Conservation (phyloP, 2,329 filamentous ascomycete species). For the Balansia obtecta region DNA sequence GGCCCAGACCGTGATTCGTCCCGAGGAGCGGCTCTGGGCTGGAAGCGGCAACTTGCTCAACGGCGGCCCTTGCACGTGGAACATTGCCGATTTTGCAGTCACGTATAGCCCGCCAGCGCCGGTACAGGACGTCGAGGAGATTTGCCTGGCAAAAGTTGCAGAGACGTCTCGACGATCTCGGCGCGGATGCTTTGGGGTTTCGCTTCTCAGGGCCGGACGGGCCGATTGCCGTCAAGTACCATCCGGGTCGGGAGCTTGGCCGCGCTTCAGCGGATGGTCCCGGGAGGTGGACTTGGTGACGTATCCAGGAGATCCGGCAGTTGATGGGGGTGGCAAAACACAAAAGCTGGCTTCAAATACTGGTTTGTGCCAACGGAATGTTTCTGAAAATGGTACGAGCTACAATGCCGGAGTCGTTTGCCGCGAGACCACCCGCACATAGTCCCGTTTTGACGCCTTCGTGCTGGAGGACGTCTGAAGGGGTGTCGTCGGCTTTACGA, state of each 20-base stretch:
- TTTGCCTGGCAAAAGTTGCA: slow-evolving; percentile 12
- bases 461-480: slow-evolving; percentile 21
- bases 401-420: slow-evolving; percentile 22
- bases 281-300: slow-evolving; percentile 16
- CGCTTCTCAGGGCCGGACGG: slow-evolving; percentile 11
- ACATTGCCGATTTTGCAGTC: slow-evolving; percentile 14
- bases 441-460: slow-evolving; percentile 22
- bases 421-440: slow-evolving; percentile 23
- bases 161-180: slow-evolving; percentile 9
- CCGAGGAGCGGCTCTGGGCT: neutral
- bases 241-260: slow-evolving; percentile 12
- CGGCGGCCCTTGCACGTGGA: slow-evolving; percentile 13
- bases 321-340: slow-evolving; percentile 4
- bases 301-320: neutral
- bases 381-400: slow-evolving; percentile 19
- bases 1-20: no score
- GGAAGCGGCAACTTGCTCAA: no score
- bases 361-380: slow-evolving; percentile 15
- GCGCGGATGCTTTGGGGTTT: slow-evolving; percentile 11
- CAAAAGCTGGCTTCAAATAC: slow-evolving; percentile 22
- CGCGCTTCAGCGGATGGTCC: slow-evolving; percentile 17
- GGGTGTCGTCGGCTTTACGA: slow-evolving; percentile 13
- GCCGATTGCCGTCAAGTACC: slow-evolving; percentile 6
- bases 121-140: slow-evolving; percentile 11
- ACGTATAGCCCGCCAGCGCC: slow-evolving; percentile 5